phyloP scores from a whole-genome alignment of 805 yeast genomes.

The Myxozyma vanderwaltii region DNA sequence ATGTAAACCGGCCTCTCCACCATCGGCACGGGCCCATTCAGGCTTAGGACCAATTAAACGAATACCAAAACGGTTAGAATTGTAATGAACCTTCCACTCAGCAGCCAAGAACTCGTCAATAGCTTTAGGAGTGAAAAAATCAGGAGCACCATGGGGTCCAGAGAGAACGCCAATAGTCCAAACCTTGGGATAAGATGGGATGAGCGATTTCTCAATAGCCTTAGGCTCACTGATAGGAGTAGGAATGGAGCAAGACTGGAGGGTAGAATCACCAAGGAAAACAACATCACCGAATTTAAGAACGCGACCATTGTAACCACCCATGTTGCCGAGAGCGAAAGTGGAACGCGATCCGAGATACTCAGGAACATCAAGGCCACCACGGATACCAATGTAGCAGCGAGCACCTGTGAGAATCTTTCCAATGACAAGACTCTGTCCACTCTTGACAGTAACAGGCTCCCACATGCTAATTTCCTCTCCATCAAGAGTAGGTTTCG shows the following conservation, averaged over 20 bases:
- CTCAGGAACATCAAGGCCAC: conserved; percentile 92
- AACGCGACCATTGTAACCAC: conserved; percentile 93
- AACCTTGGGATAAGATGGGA: conserved; percentile 57
- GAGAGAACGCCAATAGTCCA: conserved; percentile 94
- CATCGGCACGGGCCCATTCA: conserved; percentile 92
- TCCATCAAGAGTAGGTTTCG: conserved; percentile 67
- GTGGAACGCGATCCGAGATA: conserved; percentile 96
- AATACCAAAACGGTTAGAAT: conserved; percentile 95
- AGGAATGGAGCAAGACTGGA: conserved; percentile 69
- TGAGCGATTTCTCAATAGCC: conserved; percentile 54
- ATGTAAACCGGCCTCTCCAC: conserved; percentile 97
- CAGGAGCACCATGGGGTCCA: conserved; percentile 98
- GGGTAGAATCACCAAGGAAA: conserved; percentile 76
- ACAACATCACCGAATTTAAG: conserved; percentile 90
- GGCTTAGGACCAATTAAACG: conserved; percentile 95
- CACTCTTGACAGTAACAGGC: conserved; percentile 70
- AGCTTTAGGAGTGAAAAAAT: conserved; percentile 78
- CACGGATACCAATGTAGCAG: conserved; percentile 84
- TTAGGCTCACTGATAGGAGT: conserved; percentile 68
- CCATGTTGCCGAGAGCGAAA: conserved; percentile 85
- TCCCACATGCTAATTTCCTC: conserved; percentile 60
- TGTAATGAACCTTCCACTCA: conserved; percentile 94
- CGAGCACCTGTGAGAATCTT: conserved; percentile 83
- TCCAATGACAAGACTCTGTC: conserved; percentile 79
- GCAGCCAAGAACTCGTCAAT: conserved; percentile 72